Percentiles rank a stretch among this genome's conserved stretches.
These are phyloP conservation scores for Fusarium succisae DNA, from an alignment of 2,329 filamentous ascomycete species.

Conservation along the genomic window DNA sequence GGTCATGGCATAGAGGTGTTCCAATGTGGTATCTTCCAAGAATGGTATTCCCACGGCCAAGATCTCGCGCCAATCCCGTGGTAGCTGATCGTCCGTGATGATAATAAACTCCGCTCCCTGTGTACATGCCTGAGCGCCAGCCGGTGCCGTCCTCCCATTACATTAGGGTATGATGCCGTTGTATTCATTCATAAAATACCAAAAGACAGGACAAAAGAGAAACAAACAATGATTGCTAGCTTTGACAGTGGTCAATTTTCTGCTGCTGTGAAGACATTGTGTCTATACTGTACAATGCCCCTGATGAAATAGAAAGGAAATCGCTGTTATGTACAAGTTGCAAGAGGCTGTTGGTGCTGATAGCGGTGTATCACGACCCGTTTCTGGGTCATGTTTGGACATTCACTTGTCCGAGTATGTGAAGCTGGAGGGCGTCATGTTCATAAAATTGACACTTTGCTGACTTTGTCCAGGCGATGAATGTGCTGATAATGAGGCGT, in stretches of 20 bases:
- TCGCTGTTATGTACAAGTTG: conserved; percentile 30
- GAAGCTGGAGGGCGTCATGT: conserved; percentile 48
- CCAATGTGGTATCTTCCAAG: not conserved
- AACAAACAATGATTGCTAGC: conserved; percentile 17
- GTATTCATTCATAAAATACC: conserved; percentile 36
- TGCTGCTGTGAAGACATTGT: not conserved
- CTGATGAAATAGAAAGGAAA: not conserved
- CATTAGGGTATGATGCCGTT: conserved; percentile 43
- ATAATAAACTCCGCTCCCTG: conserved; percentile 13
- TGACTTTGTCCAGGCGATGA: conserved; percentile 47
- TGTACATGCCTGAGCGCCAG: conserved; percentile 38
- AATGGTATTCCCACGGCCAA: not conserved
- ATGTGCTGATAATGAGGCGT: conserved; percentile 50
- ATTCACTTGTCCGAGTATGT: conserved; percentile 34
- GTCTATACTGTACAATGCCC: conserved; percentile 38
- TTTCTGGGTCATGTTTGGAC: not conserved
- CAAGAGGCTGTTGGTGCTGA: conserved; percentile 3
- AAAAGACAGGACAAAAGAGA: conserved; percentile 19
- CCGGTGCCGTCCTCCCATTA: conserved; percentile 40
- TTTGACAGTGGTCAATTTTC: conserved; percentile 13
- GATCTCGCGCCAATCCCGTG: not conserved
- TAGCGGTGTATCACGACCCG: not conserved
- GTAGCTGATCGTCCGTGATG: not conserved
- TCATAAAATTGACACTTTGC: conserved; percentile 49
- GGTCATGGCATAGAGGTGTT: not conserved